Conservation (phyloP, 2,329 filamentous ascomycete genomes). For the Exophiala sideris region DNA sequence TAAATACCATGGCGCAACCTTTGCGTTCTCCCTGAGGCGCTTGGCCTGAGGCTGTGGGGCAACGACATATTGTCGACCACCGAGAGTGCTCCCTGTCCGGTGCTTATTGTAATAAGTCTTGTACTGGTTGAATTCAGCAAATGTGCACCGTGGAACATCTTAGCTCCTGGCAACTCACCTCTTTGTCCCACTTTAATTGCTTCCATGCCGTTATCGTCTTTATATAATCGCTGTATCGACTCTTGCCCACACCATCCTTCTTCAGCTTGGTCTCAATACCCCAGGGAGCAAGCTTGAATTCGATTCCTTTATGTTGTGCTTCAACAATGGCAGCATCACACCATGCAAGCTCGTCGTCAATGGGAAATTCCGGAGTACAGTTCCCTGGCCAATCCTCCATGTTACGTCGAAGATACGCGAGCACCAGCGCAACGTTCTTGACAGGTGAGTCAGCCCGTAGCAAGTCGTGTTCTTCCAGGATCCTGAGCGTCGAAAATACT, state of each 20-base stretch:
- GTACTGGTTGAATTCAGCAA: not conserved
- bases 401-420: constrained; percentile 2
- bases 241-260: not conserved
- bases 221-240: too few relatives aligned
- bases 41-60: too few relatives aligned
- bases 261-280: not conserved
- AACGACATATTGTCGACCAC: constrained; percentile 2
- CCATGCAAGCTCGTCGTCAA: constrained; percentile 1
- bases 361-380: too few relatives aligned
- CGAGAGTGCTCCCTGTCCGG: not conserved
- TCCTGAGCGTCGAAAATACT: constrained; percentile 7
- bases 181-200: constrained; percentile 2
- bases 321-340: constrained; percentile 4
- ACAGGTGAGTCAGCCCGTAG: constrained; percentile 6
- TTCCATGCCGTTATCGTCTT: constrained; percentile 1
- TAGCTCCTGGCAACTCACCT: not conserved
- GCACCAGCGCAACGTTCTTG: constrained; percentile 11
- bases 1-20: too few relatives aligned
- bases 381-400: not conserved
- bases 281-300: constrained; percentile 6
- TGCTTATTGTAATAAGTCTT: constrained; percentile 5
- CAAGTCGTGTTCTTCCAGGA: constrained; percentile 5
- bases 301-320: constrained; percentile 3
- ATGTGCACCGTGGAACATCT: not conserved
- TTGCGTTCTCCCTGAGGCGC: too few relatives aligned